A percentile compares a stretch with the other conserved stretches of the same genome.
phyloP scores from a whole-genome alignment of 345 rosid genomes.

The Trapa bicornis region DNA sequence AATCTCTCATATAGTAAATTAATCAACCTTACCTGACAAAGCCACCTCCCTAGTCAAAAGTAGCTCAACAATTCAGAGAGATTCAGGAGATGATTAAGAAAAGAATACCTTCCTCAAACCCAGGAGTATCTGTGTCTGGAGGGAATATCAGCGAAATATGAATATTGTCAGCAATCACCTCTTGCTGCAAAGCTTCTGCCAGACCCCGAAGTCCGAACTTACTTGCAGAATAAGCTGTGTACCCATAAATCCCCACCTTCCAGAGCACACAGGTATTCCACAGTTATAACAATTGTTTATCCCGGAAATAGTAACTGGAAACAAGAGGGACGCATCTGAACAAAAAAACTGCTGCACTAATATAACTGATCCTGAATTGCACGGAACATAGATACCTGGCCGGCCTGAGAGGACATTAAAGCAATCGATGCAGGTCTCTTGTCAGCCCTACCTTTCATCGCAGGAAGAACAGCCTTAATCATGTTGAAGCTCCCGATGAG shows the following conservation, averaged over 20 bases:
- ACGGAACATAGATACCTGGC: slow-evolving; percentile 38
- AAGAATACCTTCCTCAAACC: slow-evolving; percentile 50
- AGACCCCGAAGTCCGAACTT: slow-evolving; percentile 80
- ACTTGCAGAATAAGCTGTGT: slow-evolving; percentile 75
- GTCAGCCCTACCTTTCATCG: slow-evolving; percentile 45
- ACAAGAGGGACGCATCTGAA: neutral
- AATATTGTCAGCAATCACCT: slow-evolving; percentile 62
- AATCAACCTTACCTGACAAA: neutral
- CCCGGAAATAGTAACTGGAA: no score
- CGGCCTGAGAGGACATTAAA: slow-evolving; percentile 80
- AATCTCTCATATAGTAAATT: neutral
- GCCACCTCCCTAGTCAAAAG: neutral
- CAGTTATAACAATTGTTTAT: no score
- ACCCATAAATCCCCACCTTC: slow-evolving; percentile 80
- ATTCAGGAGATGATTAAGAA: neutral
- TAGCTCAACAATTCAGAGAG: neutral
- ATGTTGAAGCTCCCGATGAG: slow-evolving; percentile 70
- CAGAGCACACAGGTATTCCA: neutral
- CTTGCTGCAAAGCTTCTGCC: slow-evolving; percentile 92
- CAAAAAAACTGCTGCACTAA: neutral
- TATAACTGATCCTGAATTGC: neutral
- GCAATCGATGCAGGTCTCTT: slow-evolving; percentile 48
- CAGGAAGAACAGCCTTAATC: slow-evolving; percentile 72
- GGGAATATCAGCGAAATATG: slow-evolving; percentile 73
- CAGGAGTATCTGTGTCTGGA: slow-evolving; percentile 83